A percentile compares a stretch with the other conserved stretches of the same genome.
These are phyloP conservation scores for Mycena rebaudengoi DNA, from an alignment of 768 basidiomycete genomes.

Conservation along the genomic window DNA sequence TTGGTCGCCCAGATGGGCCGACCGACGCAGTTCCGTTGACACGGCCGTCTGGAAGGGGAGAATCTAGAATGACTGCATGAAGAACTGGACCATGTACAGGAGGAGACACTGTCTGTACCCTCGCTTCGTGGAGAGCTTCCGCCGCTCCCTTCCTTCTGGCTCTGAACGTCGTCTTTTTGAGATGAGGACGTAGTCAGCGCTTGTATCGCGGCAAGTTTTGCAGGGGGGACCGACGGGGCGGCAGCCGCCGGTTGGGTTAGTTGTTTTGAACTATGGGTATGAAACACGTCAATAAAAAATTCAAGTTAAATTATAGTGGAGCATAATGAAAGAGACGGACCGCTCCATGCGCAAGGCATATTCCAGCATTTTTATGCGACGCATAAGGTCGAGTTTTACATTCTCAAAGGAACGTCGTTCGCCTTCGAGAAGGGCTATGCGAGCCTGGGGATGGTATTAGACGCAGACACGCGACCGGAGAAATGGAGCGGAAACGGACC, in stretches of 20 bases:
- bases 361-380: slow-evolving; percentile 99
- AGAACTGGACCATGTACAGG: slow-evolving; percentile 9
- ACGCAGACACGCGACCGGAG: slow-evolving; percentile 39
- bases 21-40: slow-evolving; percentile 65
- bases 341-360: slow-evolving; percentile 96
- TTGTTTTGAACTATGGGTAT: slow-evolving; percentile 77
- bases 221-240: slow-evolving; percentile 65
- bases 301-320: too few relatives aligned
- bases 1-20: slow-evolving; percentile 57
- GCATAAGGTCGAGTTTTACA: slow-evolving; percentile 93
- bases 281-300: slow-evolving; percentile 46
- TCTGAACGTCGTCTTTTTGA: slow-evolving; percentile 76
- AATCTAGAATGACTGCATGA: slow-evolving; percentile 56
- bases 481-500: slow-evolving; percentile 58
- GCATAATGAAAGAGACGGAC: slow-evolving; percentile 55
- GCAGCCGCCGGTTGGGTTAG: slow-evolving; percentile 61
- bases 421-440: slow-evolving; percentile 96
- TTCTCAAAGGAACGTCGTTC: slow-evolving; percentile 98
- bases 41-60: slow-evolving; percentile 75
- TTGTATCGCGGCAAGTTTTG: slow-evolving; percentile 73
- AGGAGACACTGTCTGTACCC: slow-evolving; percentile 63
- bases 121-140: slow-evolving; percentile 88
- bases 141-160: slow-evolving; percentile 82
- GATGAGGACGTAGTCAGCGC: slow-evolving; percentile 55
- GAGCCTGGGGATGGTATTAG: slow-evolving; percentile 65